Evolutionary conservation across 2,329 filamentous ascomycete genomes (phyloP).

Genomic region (Sporothrix pallida): DNA sequence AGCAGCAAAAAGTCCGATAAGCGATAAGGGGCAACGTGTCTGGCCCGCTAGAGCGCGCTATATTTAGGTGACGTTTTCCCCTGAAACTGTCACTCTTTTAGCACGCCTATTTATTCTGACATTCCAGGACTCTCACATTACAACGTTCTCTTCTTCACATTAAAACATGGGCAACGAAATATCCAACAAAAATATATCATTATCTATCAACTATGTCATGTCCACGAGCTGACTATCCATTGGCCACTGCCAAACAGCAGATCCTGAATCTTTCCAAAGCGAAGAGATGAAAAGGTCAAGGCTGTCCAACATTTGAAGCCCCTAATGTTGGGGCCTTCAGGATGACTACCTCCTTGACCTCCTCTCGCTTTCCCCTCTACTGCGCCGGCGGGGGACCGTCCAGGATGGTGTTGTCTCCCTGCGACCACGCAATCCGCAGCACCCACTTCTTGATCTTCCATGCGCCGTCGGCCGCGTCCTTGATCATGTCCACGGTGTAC

Average conservation of each 20-base stretch:
- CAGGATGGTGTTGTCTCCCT: slow-evolving; percentile 9
- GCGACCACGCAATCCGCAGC: neutral
- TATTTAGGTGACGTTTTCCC: slow-evolving; percentile 4
- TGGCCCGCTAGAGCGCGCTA: neutral
- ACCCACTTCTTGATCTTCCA: slow-evolving; percentile 24
- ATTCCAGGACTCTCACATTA: too few species aligned
- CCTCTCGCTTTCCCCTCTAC: neutral
- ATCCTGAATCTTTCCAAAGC: too few species aligned
- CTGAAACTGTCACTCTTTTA: neutral
- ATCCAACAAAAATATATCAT: too few species aligned
- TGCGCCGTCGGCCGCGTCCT: neutral
- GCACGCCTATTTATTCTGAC: neutral
- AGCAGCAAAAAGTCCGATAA: neutral
- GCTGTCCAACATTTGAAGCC: too few species aligned
- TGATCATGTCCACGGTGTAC: slow-evolving; percentile 14
- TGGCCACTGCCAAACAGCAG: too few species aligned
- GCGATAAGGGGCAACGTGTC: slow-evolving; percentile 7
- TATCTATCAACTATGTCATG: too few species aligned
- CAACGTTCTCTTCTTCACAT: neutral
- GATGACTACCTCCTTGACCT: too few species aligned
- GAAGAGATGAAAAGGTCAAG: too few species aligned
- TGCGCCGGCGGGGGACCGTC: neutral
- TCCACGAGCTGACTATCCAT: too few species aligned
- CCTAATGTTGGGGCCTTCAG: too few species aligned
- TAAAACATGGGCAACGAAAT: too few species aligned